Percentiles rank a stretch among this genome's conserved stretches.
Conservation (phyloP, 2,329 filamentous ascomycete species). For the Monilinia aucupariae region DNA sequence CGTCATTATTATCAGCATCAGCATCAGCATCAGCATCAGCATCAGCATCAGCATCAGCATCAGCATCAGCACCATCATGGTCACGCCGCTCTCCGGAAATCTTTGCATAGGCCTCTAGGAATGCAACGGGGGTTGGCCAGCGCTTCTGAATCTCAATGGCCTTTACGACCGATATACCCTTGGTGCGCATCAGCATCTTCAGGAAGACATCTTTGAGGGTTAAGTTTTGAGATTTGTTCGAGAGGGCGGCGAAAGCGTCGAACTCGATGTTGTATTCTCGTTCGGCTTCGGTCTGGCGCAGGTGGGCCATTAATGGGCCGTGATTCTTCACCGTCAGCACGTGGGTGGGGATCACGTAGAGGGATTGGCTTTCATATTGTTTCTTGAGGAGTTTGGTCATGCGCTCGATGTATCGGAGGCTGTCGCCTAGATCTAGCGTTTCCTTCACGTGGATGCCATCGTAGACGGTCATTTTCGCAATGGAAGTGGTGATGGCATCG, state of each 20-base stretch:
- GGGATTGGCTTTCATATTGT: conserved; percentile 53
- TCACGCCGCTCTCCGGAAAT: background rate
- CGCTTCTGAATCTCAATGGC: conserved; percentile 71
- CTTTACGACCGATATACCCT: conserved; percentile 69
- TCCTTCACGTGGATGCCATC: conserved; percentile 75
- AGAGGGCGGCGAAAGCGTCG: conserved; percentile 63
- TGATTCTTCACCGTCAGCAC: conserved; percentile 62
- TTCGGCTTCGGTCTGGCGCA: conserved; percentile 47
- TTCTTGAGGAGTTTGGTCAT: conserved; percentile 65
- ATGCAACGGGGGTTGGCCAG: conserved; percentile 69
- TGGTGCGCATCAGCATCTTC: conserved; percentile 81
- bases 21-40: too few species aligned
- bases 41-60: too few species aligned
- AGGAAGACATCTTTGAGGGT: conserved; percentile 70
- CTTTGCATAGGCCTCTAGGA: conserved; percentile 60
- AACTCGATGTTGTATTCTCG: conserved; percentile 53
- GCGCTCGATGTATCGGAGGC: conserved; percentile 66
- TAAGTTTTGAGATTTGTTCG: conserved; percentile 69
- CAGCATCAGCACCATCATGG: background rate
- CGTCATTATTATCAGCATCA: too few species aligned
- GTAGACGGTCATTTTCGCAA: conserved; percentile 71
- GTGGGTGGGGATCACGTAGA: conserved; percentile 61
- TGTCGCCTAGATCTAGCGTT: conserved; percentile 70
- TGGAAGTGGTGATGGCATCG: conserved; percentile 68
- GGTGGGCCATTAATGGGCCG: conserved; percentile 54